phyloP scores from a whole-genome alignment of 306 rosid genomes.

The Lablab purpureus region DNA sequence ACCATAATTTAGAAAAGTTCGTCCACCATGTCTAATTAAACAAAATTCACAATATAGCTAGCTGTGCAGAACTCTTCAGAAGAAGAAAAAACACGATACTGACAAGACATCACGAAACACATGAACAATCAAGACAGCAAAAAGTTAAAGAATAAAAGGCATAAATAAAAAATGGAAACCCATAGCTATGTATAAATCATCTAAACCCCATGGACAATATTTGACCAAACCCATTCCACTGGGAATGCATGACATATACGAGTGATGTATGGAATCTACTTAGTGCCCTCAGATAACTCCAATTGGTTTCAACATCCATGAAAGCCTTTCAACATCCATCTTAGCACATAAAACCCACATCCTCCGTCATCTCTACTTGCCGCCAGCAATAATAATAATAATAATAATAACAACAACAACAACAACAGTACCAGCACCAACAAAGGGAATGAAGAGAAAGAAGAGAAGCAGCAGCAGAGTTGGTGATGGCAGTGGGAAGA shows the following conservation, averaged over 20 bases:
- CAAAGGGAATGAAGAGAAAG: neutral
- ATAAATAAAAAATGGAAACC: neutral
- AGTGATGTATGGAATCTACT: neutral
- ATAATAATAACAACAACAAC: neutral
- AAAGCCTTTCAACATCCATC: constrained; percentile 38
- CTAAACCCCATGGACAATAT: neutral
- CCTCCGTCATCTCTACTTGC: constrained; percentile 41
- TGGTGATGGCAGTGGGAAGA: constrained; percentile 39
- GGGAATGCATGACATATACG: neutral
- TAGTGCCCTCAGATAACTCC: neutral
- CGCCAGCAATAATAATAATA: neutral
- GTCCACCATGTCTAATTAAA: no score
- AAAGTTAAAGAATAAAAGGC: neutral
- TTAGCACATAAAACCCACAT: neutral
- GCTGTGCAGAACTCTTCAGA: neutral
- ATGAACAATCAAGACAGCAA: neutral
- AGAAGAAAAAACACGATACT: neutral
- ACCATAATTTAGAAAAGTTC: neutral
- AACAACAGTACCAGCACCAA: neutral
- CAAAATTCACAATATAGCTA: neutral
- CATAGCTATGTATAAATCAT: neutral
- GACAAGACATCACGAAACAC: neutral
- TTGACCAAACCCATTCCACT: neutral
- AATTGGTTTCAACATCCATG: neutral
- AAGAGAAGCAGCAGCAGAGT: neutral